Evolutionary conservation across 2,329 filamentous ascomycete species (phyloP).

Genomic region (Ophiostoma fasciatum): DNA sequence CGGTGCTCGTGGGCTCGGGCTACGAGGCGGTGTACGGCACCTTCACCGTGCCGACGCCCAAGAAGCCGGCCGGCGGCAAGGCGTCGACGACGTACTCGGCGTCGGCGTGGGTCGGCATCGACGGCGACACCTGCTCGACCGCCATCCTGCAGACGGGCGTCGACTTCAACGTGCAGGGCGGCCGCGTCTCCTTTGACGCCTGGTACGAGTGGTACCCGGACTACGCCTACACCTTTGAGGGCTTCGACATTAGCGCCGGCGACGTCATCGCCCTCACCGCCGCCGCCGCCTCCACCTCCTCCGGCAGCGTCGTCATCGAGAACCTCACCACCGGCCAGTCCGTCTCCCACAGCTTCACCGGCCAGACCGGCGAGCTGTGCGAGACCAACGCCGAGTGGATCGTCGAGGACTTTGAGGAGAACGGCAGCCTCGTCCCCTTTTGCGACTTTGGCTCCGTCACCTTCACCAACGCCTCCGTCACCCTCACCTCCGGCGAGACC

Average conservation of each 20-base stretch:
- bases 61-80: constrained; percentile 9
- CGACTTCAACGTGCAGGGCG: constrained; percentile 11
- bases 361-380: constrained; percentile 20
- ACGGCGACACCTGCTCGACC: constrained; percentile 16
- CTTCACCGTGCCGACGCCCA: constrained; percentile 16
- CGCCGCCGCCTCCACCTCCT: constrained; percentile 22
- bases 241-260: constrained; percentile 15
- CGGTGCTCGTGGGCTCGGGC: constrained; percentile 7
- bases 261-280: constrained; percentile 17
- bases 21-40: constrained; percentile 13
- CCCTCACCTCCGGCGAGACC: constrained; percentile 15
- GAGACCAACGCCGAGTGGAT: constrained; percentile 19
- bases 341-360: constrained; percentile 27
- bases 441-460: constrained; percentile 19
- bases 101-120: constrained; percentile 19
- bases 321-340: constrained; percentile 26
- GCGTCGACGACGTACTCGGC: constrained; percentile 14
- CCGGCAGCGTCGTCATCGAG: constrained; percentile 12
- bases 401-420: constrained; percentile 17
- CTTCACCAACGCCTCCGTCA: constrained; percentile 26
- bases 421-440: constrained; percentile 14
- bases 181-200: constrained; percentile 8
- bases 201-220: constrained; percentile 21
- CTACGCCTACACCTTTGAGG: constrained; percentile 15
- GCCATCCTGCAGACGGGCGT: constrained; percentile 18